phyloP scores from a whole-genome alignment of 192 early-diverging fungal species.

The Podila clonocystis region DNA sequence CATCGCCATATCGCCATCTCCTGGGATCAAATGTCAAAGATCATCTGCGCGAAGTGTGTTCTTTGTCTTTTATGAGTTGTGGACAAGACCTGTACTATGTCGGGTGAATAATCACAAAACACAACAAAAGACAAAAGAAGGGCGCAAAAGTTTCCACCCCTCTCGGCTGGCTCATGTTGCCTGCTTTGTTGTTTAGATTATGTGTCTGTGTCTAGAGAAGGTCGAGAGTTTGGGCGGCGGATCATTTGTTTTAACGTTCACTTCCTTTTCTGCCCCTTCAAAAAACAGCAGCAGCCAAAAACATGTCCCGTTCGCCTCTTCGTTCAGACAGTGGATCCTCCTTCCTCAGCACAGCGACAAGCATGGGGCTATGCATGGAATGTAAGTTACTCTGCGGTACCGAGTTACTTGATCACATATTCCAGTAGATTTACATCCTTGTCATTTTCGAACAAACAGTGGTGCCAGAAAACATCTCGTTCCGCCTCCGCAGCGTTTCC shows the following conservation, averaged over 20 bases:
- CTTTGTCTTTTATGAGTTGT: neutral
- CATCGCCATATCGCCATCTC: too few species aligned
- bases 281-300: neutral
- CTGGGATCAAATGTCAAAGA: too few species aligned
- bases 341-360: slow-evolving; percentile 21
- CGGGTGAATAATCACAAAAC: too few species aligned
- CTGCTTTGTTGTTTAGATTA: too few species aligned
- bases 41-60: neutral
- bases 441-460: slow-evolving; percentile 7
- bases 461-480: slow-evolving; percentile 33
- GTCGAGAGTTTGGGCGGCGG: too few species aligned
- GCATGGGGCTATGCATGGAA: slow-evolving; percentile 21
- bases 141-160: too few species aligned
- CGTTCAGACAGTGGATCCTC: slow-evolving; percentile 27
- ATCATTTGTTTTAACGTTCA: neutral
- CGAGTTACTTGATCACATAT: neutral
- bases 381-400: slow-evolving; percentile 8
- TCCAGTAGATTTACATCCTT: neutral
- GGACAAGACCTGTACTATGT: neutral
- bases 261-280: neutral
- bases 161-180: too few species aligned
- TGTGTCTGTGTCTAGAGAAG: too few species aligned
- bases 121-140: too few species aligned
- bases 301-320: neutral
- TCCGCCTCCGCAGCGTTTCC: slow-evolving; percentile 28